Percentiles rank a stretch among this genome's conserved stretches.
These are phyloP conservation scores for Mycena rosella DNA, from an alignment of 768 basidiomycete genomes.

Conservation along the genomic window DNA sequence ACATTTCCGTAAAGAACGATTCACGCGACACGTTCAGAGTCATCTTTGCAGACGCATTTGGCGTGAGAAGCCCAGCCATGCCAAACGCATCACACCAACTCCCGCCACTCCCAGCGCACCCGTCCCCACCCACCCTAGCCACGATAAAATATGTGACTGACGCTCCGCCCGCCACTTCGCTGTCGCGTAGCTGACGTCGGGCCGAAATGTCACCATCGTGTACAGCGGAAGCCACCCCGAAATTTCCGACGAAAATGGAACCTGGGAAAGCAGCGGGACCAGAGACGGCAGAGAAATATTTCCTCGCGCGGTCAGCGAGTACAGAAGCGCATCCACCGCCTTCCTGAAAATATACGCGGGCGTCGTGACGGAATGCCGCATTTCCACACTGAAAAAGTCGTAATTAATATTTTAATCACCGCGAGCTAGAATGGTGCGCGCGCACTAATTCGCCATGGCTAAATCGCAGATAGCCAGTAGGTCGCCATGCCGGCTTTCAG, in stretches of 20 bases:
- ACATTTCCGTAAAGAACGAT: slow-evolving; percentile 30
- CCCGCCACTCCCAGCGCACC: slow-evolving; percentile 57
- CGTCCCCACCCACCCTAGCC: slow-evolving; percentile 63
- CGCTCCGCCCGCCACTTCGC: slow-evolving; percentile 76
- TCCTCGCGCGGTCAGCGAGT: slow-evolving; percentile 67
- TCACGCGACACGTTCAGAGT: slow-evolving; percentile 3
- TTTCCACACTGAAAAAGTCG: slow-evolving; percentile 77
- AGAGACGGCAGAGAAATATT: slow-evolving; percentile 61
- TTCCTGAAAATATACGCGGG: slow-evolving; percentile 84
- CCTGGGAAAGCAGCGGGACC: slow-evolving; percentile 59
- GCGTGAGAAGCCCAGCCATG: slow-evolving; percentile 48
- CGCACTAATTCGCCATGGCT: slow-evolving; percentile 98
- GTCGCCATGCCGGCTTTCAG: slow-evolving; percentile 87
- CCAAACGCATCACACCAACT: slow-evolving; percentile 56
- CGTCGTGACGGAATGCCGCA: slow-evolving; percentile 93
- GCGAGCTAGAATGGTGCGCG: slow-evolving; percentile 44
- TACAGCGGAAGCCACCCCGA: slow-evolving; percentile 95
- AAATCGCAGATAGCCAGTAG: slow-evolving; percentile 91
- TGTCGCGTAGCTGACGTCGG: slow-evolving; percentile 91
- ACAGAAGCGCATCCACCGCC: slow-evolving; percentile 81
- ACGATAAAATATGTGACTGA: slow-evolving; percentile 75
- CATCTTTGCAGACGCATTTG: slow-evolving; percentile 41
- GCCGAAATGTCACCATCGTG: slow-evolving; percentile 98
- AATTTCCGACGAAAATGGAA: slow-evolving; percentile 69
- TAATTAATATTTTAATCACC: slow-evolving; percentile 39